phyloP scores from a whole-genome alignment of 441 rosid species.

The Macaranga tanarius region DNA sequence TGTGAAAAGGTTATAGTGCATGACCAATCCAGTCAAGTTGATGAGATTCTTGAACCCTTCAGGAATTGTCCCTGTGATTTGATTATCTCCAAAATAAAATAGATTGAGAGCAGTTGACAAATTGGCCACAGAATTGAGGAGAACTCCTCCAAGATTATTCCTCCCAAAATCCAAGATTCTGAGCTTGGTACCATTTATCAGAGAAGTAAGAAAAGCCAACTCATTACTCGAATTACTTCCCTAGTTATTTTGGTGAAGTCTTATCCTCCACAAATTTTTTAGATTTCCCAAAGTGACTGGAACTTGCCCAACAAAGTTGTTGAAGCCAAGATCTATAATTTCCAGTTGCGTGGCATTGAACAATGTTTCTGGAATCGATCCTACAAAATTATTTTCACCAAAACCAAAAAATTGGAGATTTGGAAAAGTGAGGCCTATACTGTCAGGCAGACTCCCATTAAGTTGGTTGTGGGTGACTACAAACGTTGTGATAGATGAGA shows the following conservation, averaged over 20 bases:
- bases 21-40: neutral
- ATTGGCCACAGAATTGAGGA: neutral
- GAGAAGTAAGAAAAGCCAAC: neutral
- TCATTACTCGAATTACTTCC: neutral
- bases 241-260: neutral
- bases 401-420: neutral
- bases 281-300: neutral
- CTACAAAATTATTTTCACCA: neutral
- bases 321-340: neutral
- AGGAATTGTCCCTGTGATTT: neutral
- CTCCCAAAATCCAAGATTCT: neutral
- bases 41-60: neutral
- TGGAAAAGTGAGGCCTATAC: slow-evolving; percentile 14
- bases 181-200: slow-evolving; percentile 9
- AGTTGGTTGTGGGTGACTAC: neutral
- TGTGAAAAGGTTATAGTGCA: neutral
- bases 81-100: neutral
- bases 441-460: neutral
- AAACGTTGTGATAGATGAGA: neutral
- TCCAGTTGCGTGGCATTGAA: slow-evolving; percentile 4
- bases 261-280: neutral
- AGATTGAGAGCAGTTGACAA: neutral
- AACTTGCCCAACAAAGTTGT: neutral
- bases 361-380: neutral
- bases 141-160: neutral